Conservation (phyloP, 2,329 filamentous ascomycete species). For the Tolypocladium amazonense region DNA sequence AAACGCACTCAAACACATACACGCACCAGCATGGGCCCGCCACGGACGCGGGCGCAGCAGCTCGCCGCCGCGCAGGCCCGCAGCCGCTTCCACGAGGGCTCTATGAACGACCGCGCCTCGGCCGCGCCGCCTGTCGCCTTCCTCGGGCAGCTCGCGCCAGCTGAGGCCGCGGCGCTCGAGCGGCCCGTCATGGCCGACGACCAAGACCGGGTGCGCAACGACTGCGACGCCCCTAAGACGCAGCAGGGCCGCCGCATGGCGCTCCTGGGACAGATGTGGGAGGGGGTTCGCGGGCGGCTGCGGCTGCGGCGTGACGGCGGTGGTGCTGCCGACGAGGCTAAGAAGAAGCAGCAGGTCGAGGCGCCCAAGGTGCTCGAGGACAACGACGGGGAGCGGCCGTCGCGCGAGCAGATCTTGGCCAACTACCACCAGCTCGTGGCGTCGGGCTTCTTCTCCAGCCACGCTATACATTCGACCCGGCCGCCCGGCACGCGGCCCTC, state of each 20-base stretch:
- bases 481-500: constrained; percentile 23
- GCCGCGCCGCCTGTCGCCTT: constrained; percentile 60
- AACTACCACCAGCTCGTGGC: constrained; percentile 47
- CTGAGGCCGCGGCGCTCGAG: constrained; percentile 20
- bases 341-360: constrained; percentile 3
- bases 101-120: constrained; percentile 74
- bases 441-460: constrained; percentile 46
- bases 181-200: constrained; percentile 7
- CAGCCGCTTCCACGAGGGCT: constrained; percentile 64
- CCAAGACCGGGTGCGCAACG: neutral
- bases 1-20: no score
- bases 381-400: constrained; percentile 15
- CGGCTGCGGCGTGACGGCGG: constrained; percentile 14
- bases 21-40: constrained; percentile 14
- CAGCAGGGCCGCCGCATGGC: constrained; percentile 10
- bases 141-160: constrained; percentile 28
- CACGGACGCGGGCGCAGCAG: constrained; percentile 19
- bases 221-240: neutral
- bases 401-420: constrained; percentile 40
- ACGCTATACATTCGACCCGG: constrained; percentile 46
- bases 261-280: constrained; percentile 26
- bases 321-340: constrained; percentile 6
- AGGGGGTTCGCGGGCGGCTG: constrained; percentile 23
- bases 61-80: constrained; percentile 14
- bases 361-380: constrained; percentile 5